Conservation (phyloP, 179 eudicot genomes). For the Amaranthus tricolor region DNA sequence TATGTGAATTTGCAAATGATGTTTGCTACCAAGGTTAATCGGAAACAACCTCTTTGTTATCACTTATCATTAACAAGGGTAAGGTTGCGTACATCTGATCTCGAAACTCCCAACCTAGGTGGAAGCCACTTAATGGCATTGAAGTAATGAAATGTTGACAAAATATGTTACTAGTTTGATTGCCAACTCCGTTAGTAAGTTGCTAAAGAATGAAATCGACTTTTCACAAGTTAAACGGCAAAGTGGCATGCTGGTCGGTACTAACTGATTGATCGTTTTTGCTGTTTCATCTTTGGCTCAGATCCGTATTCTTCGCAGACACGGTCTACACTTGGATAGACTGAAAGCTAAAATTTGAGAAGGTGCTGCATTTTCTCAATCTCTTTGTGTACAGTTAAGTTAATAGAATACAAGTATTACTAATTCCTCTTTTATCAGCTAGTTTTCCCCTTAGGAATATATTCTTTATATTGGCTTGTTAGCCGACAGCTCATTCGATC, state of each 20-base stretch:
- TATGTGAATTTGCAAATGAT: too few relatives aligned
- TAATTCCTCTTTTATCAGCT: neutral
- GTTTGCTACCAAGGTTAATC: too few relatives aligned
- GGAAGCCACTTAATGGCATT: too few relatives aligned
- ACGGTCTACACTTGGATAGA: constrained; percentile 34
- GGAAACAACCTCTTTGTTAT: too few relatives aligned
- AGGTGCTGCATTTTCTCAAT: constrained; percentile 2
- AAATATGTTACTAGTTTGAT: neutral
- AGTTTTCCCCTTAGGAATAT: constrained; percentile 4
- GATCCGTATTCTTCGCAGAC: constrained; percentile 36
- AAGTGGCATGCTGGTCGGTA: too few relatives aligned
- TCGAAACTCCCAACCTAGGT: too few relatives aligned
- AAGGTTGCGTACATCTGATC: too few relatives aligned
- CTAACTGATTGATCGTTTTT: neutral
- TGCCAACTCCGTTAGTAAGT: neutral
- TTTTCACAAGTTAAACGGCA: neutral
- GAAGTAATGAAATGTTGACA: neutral
- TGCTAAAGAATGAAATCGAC: neutral
- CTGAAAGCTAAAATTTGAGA: constrained; percentile 22
- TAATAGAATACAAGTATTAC: neutral
- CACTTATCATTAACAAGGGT: too few relatives aligned
- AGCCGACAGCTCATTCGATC: neutral
- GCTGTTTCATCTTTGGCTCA: neutral
- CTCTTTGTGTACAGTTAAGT: constrained; percentile 11
- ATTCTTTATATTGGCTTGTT: neutral